These are phyloP conservation scores for Solanum hybrid DNA, from an alignment of 305 asterid species.

Conservation along the genomic window DNA sequence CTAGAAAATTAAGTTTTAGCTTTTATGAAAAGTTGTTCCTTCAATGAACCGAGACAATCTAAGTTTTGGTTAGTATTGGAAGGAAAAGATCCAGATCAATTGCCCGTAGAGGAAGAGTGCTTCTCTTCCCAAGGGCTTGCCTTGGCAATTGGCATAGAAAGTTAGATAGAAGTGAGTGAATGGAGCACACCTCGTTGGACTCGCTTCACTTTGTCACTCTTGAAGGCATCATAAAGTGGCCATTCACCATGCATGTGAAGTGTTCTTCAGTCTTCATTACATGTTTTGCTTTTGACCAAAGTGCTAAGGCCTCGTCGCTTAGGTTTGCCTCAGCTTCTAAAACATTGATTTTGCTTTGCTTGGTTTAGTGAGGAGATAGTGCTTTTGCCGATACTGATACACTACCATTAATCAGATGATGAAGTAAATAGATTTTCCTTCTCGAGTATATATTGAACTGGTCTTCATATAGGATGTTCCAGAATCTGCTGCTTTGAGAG, in stretches of 20 bases:
- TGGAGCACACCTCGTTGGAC: not conserved
- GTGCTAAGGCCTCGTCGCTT: not conserved
- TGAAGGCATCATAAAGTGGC: not conserved
- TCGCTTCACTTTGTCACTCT: not conserved
- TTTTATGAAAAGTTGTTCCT: not conserved
- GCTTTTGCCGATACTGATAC: not conserved
- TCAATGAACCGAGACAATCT: not conserved
- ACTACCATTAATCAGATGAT: not conserved
- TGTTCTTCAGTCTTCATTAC: not conserved
- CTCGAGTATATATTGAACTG: not conserved
- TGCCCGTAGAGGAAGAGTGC: not conserved
- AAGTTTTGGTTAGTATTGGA: not conserved
- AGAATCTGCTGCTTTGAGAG: not conserved
- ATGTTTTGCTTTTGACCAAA: not conserved
- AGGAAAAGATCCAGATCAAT: not conserved
- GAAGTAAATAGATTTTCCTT: not conserved
- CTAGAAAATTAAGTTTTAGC: not conserved
- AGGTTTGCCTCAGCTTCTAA: not conserved
- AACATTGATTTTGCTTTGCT: not conserved
- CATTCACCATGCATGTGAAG: not conserved
- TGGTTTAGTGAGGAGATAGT: not conserved
- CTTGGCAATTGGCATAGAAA: not conserved
- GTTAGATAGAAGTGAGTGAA: not conserved
- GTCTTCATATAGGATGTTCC: not conserved
- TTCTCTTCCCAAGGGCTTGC: not conserved